Base-by-base conservation (phyloP, 192 early-diverging fungal species). In the Coemansia sp. region DNA sequence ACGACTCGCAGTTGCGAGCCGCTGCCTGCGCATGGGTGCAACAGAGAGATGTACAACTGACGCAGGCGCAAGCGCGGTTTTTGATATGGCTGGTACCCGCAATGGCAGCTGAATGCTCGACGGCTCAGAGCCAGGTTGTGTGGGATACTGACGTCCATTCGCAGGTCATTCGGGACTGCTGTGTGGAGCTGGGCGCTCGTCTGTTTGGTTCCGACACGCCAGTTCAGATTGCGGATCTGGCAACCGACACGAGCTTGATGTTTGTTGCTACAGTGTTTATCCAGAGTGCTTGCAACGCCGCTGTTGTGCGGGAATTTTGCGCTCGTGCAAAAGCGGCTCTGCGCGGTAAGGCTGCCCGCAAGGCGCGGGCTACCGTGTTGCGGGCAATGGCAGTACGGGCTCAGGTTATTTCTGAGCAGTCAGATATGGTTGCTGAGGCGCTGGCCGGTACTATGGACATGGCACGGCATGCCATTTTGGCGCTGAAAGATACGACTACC, bases 61-160 rank as follows among this genome's bases (percentile, higher is more conserved):
- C 49, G 21, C 5, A 19, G 19, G 2, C 34, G 3, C 57, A 49
- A 15, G 12, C 25, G 12, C 22, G 19, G 25, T 50, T 60, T 17
- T 22, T 70, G 0, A 51, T 55, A 3, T 69, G 67, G 60, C 50
- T 79, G 17, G 25, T 67, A 14, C 11, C 47, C 12, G 54, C 17
- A 2, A 23, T 76, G 40, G 28, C 64, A 0, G 25, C 54, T 23
- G 11, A 46, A 6, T 55, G 64, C 46, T 10, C 22, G 2, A 50
- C 25, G 14, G 42, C 21, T 19, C 17, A 36, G 34, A 64, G 74
- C 26, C 40, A 20, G 2, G 21, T 66, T 3, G 11, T 19, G 11
- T 76, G 74, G 74, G 74, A 71, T n/a, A 54, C 52, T 21, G 55
- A 44, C 36, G 23, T 25, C 5, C 20, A 19, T 8, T 40, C 73